phyloP scores from a whole-genome alignment of 2,329 filamentous ascomycete species.

The Fusarium sp. region DNA sequence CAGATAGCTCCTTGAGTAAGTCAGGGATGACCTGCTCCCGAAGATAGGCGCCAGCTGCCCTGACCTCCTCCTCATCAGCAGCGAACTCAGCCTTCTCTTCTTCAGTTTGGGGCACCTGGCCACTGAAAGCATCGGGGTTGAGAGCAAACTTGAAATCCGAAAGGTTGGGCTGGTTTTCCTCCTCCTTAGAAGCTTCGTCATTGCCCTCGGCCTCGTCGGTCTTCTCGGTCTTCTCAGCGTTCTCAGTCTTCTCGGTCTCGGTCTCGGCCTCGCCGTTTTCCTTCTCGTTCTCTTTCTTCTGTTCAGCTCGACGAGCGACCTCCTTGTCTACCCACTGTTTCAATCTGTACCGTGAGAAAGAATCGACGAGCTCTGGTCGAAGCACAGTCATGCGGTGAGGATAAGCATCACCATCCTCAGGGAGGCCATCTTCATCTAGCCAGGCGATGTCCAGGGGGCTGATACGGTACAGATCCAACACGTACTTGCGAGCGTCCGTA shows the following conservation, averaged over 20 bases:
- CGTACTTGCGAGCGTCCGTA: constrained; percentile 96
- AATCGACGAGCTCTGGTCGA: constrained; percentile 88
- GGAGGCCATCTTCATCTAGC: constrained; percentile 79
- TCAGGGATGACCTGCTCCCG: constrained; percentile 84
- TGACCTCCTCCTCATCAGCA: constrained; percentile 89
- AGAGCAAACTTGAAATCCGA: constrained; percentile 88
- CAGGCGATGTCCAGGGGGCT: constrained; percentile 92
- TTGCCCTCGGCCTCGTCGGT: constrained; percentile 46
- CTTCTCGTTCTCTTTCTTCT: constrained; percentile 47
- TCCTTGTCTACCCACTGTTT: constrained; percentile 88
- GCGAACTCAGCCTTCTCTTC: constrained; percentile 88
- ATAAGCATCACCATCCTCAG: constrained; percentile 69
- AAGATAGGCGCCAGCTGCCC: constrained; percentile 84
- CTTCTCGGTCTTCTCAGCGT: constrained; percentile 52
- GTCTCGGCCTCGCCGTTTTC: constrained; percentile 39
- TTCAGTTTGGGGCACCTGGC: constrained; percentile 88
- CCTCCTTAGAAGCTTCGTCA: constrained; percentile 45
- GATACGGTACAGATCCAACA: constrained; percentile 95
- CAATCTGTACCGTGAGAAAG: constrained; percentile 86
- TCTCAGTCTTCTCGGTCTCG: constrained; percentile 40
- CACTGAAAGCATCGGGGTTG: constrained; percentile 96
- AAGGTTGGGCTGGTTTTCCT: constrained; percentile 79
- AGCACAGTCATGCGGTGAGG: constrained; percentile 97
- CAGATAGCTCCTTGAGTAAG: constrained; percentile 86
- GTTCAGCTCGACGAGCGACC: constrained; percentile 70